These are phyloP conservation scores for Passalora sequoiae DNA, from an alignment of 2,329 filamentous ascomycete species.

Conservation along the genomic window DNA sequence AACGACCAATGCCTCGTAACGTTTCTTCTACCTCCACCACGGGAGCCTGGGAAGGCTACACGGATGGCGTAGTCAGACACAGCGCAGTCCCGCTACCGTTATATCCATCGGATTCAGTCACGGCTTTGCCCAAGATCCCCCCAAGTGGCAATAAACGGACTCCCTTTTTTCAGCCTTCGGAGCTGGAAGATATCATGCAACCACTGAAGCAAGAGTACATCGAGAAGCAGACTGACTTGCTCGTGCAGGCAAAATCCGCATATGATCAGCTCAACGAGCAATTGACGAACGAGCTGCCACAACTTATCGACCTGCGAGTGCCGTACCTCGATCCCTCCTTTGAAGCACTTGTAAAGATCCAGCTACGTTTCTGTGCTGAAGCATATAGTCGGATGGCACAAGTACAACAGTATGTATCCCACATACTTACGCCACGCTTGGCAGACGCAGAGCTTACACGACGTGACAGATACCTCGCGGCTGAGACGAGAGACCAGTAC, in stretches of 20 bases:
- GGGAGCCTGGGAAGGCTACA: too few species aligned
- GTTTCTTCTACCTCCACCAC: too few species aligned
- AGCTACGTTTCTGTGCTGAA: slow-evolving; percentile 94
- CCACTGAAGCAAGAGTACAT: slow-evolving; percentile 28
- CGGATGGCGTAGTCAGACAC: too few species aligned
- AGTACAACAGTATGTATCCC: slow-evolving; percentile 76
- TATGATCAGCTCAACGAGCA: slow-evolving; percentile 98
- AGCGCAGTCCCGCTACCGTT: too few species aligned
- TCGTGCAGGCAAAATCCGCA: slow-evolving; percentile 62
- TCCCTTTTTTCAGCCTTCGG: slow-evolving; percentile 32
- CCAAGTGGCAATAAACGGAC: too few species aligned
- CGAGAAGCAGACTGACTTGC: slow-evolving; percentile 29
- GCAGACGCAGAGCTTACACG: slow-evolving; percentile 5
- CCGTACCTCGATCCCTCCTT: slow-evolving; percentile 96
- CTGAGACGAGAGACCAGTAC: slow-evolving; percentile 93
- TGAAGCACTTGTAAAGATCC: slow-evolving; percentile 97
- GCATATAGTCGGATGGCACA: slow-evolving; percentile 98
- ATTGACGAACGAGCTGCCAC: slow-evolving; percentile 83
- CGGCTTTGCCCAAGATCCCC: too few species aligned
- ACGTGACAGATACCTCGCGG: slow-evolving; percentile 57
- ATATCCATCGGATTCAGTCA: too few species aligned
- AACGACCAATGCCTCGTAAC: too few species aligned
- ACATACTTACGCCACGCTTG: neutral
- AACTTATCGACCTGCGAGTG: slow-evolving; percentile 92
- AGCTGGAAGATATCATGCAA: slow-evolving; percentile 32